phyloP scores from a whole-genome alignment of 805 yeast species.

The Starmerella apicola region DNA sequence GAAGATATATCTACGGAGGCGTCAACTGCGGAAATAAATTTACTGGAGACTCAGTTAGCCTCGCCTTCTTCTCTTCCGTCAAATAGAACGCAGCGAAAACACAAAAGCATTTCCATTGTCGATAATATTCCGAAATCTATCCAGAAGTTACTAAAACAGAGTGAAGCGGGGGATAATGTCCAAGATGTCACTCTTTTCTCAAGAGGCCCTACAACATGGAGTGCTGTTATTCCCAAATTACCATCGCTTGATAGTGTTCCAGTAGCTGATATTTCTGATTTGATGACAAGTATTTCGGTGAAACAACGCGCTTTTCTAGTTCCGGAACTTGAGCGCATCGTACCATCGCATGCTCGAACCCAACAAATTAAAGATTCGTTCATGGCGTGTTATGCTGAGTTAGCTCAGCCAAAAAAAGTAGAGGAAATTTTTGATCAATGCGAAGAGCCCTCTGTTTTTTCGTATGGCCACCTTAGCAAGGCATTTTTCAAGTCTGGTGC shows the following conservation, averaged over 20 bases:
- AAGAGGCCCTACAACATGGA: neutral
- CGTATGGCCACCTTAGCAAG: slow-evolving; percentile 27
- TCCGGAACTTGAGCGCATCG: slow-evolving; percentile 19
- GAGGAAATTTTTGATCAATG: slow-evolving; percentile 20
- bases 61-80: no score
- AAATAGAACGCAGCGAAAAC: no score
- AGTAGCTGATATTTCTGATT: slow-evolving; percentile 19
- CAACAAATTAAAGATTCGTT: slow-evolving; percentile 20
- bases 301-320: slow-evolving; percentile 17
- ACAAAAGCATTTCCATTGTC: no score
- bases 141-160: no score
- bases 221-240: neutral
- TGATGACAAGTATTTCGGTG: slow-evolving; percentile 23
- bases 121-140: no score
- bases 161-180: no score
- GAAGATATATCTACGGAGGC: slow-evolving; percentile 7
- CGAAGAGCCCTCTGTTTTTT: slow-evolving; percentile 20
- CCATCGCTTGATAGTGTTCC: slow-evolving; percentile 10
- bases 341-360: slow-evolving; percentile 9
- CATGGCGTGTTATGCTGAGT: slow-evolving; percentile 27
- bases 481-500: slow-evolving; percentile 23
- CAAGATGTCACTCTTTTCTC: no score
- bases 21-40: slow-evolving; percentile 12
- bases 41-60: slow-evolving; percentile 13
- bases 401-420: slow-evolving; percentile 20